These are phyloP conservation scores for Macrolepiota dolichaula DNA, from an alignment of 768 basidiomycete species.

Conservation along the genomic window DNA sequence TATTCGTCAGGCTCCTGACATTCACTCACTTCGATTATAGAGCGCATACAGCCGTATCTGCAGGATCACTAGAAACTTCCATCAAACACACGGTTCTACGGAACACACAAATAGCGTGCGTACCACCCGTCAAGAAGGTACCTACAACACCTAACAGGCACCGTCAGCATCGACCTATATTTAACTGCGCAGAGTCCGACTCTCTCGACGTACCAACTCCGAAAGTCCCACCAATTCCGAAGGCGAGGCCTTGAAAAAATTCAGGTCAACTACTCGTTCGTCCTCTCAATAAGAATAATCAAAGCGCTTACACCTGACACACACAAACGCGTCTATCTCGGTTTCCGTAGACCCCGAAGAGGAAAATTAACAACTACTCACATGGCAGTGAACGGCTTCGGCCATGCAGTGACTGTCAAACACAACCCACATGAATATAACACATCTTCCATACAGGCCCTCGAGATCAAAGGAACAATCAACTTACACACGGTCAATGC, in stretches of 20 bases:
- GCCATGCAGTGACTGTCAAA: neutral
- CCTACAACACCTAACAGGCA: conserved; percentile 4
- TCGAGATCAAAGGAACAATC: neutral
- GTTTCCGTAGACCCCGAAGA: neutral
- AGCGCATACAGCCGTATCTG: conserved; percentile 2
- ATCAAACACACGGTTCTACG: neutral
- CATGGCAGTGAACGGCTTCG: neutral
- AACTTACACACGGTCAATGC: conserved; percentile 2
- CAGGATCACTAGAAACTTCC: neutral
- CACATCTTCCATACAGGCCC: neutral
- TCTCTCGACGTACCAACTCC: neutral
- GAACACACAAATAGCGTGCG: neutral
- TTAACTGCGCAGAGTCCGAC: neutral
- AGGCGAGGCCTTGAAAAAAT: neutral
- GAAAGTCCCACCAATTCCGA: neutral
- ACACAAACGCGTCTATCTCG: neutral
- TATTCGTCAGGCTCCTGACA: too few species aligned
- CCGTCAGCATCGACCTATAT: neutral
- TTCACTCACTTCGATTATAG: neutral
- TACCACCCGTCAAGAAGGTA: neutral
- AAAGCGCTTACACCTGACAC: neutral
- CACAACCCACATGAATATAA: neutral
- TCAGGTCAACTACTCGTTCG: neutral
- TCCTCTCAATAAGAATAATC: too few species aligned
- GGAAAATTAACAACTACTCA: neutral